A percentile compares a stretch with the other conserved stretches of the same genome.
Conservation (phyloP, 306 rosid species). For the Trifolium dubium region DNA sequence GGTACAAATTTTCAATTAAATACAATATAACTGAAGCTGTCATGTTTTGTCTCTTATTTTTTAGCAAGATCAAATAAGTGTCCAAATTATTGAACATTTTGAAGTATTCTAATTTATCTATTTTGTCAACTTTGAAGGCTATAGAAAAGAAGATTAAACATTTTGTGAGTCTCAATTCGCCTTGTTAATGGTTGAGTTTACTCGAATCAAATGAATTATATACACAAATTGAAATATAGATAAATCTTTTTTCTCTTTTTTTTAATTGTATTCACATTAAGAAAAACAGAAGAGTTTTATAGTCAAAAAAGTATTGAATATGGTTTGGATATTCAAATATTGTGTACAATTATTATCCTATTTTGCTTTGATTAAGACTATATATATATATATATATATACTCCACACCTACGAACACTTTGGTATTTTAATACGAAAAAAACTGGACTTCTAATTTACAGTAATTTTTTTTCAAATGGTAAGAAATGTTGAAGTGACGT, state of each 20-base stretch:
- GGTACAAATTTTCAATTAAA: too few relatives aligned
- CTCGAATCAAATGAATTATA: not conserved
- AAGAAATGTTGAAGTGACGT: not conserved
- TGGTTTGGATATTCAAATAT: not conserved
- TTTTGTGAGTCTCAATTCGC: not conserved
- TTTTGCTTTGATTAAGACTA: not conserved
- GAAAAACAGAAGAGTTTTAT: too few relatives aligned
- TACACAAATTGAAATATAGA: not conserved
- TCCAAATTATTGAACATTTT: not conserved
- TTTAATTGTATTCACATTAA: too few relatives aligned
- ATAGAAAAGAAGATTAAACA: slow-evolving; percentile 1
- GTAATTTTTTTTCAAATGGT: not conserved
- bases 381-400: not conserved
- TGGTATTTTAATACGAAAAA: not conserved
- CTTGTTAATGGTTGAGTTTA: not conserved
- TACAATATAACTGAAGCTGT: too few relatives aligned
- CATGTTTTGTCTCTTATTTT: too few relatives aligned
- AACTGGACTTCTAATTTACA: not conserved
- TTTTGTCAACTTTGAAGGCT: slow-evolving; percentile 6
- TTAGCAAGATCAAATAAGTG: too few relatives aligned
- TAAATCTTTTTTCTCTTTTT: too few relatives aligned
- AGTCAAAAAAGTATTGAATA: not conserved
- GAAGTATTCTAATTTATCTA: not conserved
- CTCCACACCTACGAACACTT: too few relatives aligned
- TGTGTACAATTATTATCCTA: not conserved